Evolutionary conservation across 2,329 filamentous ascomycete species (phyloP).

Genomic region (Beauveria scarabaeidicola): DNA sequence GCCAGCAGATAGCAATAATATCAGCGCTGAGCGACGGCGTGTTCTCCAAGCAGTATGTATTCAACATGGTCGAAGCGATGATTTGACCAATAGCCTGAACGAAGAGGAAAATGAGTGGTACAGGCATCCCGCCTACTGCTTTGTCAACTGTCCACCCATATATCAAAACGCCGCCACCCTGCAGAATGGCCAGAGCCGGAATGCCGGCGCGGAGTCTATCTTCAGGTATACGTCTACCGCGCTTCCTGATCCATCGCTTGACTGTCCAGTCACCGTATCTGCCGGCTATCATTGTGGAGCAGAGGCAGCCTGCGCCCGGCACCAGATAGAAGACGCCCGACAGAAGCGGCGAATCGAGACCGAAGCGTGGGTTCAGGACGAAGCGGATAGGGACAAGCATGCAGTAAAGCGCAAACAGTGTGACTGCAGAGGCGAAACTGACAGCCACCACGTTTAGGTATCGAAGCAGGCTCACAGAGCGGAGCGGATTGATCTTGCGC

Average conservation of each 20-base stretch:
- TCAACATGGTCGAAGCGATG: slow-evolving; percentile 67
- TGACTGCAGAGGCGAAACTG: slow-evolving; percentile 46
- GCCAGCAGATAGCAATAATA: slow-evolving; percentile 73
- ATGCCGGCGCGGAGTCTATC: slow-evolving; percentile 56
- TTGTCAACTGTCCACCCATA: slow-evolving; percentile 47
- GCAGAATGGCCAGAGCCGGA: slow-evolving; percentile 45
- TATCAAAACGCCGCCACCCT: slow-evolving; percentile 56
- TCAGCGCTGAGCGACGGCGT: slow-evolving; percentile 62
- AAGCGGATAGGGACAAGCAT: slow-evolving; percentile 61
- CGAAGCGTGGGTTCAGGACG: slow-evolving; percentile 65
- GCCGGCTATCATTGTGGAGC: slow-evolving; percentile 64
- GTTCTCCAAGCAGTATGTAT: slow-evolving; percentile 76
- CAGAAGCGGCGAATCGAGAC: slow-evolving; percentile 56
- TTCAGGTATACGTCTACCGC: slow-evolving; percentile 55
- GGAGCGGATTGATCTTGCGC: slow-evolving; percentile 57
- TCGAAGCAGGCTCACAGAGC: slow-evolving; percentile 53
- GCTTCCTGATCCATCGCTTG: slow-evolving; percentile 53
- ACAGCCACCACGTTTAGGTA: slow-evolving; percentile 61
- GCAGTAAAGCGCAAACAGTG: slow-evolving; percentile 66
- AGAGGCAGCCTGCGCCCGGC: slow-evolving; percentile 60
- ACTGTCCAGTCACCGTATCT: slow-evolving; percentile 61
- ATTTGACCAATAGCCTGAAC: slow-evolving; percentile 65
- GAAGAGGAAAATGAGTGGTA: slow-evolving; percentile 67
- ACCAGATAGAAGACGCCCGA: slow-evolving; percentile 67
- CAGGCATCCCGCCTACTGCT: slow-evolving; percentile 40